phyloP scores from a whole-genome alignment of 306 rosid genomes.

The Sicyos edulis region DNA sequence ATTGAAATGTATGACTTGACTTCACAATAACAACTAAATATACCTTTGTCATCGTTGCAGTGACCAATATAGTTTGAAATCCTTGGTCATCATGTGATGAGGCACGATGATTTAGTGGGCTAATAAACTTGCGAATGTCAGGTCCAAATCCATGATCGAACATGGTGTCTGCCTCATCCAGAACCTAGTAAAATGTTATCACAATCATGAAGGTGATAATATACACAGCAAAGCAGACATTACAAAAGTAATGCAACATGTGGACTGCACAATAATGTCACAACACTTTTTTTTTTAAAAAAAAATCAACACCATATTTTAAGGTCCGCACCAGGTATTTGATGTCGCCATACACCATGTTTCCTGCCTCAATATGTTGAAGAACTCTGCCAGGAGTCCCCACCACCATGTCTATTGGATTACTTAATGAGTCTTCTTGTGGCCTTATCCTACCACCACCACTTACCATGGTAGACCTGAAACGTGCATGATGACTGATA shows the following conservation, averaged over 20 bases:
- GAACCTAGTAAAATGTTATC: slow-evolving; percentile 47
- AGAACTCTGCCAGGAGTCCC: slow-evolving; percentile 95
- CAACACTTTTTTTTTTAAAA: neutral
- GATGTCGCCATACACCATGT: slow-evolving; percentile 84
- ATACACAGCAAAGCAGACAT: neutral
- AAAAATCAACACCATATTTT: neutral
- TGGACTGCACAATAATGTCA: neutral
- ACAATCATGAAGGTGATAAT: slow-evolving; percentile 11
- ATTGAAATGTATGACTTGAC: slow-evolving; percentile 1
- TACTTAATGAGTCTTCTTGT: slow-evolving; percentile 79
- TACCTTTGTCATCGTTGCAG: slow-evolving; percentile 95
- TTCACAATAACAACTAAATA: slow-evolving; percentile 21
- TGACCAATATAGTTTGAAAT: slow-evolving; percentile 85
- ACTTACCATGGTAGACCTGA: slow-evolving; percentile 85
- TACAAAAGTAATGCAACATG: neutral
- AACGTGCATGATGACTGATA: slow-evolving; percentile 81
- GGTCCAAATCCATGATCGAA: slow-evolving; percentile 99
- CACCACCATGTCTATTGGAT: slow-evolving; percentile 81
- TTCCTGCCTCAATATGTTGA: slow-evolving; percentile 93
- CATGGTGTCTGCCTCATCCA: slow-evolving; percentile 99
- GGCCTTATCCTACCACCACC: slow-evolving; percentile 92
- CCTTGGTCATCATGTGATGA: slow-evolving; percentile 56
- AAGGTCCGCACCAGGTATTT: slow-evolving; percentile 60
- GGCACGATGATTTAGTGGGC: slow-evolving; percentile 63
- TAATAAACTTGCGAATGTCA: slow-evolving; percentile 79